These are phyloP conservation scores for Saccharomycopsis hybrid DNA, from an alignment of 1,139 yeast species.

Conservation along the genomic window DNA sequence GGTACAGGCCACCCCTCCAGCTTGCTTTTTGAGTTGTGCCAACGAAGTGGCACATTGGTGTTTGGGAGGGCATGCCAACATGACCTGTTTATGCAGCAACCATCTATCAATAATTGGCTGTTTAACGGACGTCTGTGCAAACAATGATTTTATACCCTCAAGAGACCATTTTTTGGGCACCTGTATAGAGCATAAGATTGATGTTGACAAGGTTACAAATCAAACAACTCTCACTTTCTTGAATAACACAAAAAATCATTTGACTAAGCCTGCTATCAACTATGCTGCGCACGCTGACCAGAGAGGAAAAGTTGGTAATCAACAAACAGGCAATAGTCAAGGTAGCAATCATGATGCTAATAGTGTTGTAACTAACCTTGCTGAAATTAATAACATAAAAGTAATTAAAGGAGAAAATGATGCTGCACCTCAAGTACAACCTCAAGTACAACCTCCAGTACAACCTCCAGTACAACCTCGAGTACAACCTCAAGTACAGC, in stretches of 20 bases:
- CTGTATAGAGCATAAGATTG: conserved; percentile 12
- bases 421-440: neutral
- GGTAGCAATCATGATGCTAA: neutral
- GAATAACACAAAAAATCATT: neutral
- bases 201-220: conserved; percentile 10
- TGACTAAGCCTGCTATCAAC: neutral
- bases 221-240: conserved; percentile 10
- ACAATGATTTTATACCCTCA: conserved; percentile 2
- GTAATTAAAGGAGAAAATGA: neutral
- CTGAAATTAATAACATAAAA: neutral
- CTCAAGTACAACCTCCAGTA: too few relatives aligned
- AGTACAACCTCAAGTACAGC: too few relatives aligned
- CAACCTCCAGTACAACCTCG: too few relatives aligned
- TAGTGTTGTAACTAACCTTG: neutral
- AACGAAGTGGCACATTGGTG: conserved; percentile 16
- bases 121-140: conserved; percentile 13
- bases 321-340: neutral
- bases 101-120: conserved; percentile 15
- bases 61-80: conserved; percentile 1
- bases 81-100: conserved; percentile 17
- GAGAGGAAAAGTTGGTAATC: neutral
- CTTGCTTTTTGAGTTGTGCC: conserved; percentile 12
- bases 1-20: conserved; percentile 8
- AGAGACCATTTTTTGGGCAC: conserved; percentile 19
- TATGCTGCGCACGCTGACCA: neutral